These are phyloP conservation scores for Flaveria ramosissima DNA, from an alignment of 129 eudicot species.

Conservation along the genomic window DNA sequence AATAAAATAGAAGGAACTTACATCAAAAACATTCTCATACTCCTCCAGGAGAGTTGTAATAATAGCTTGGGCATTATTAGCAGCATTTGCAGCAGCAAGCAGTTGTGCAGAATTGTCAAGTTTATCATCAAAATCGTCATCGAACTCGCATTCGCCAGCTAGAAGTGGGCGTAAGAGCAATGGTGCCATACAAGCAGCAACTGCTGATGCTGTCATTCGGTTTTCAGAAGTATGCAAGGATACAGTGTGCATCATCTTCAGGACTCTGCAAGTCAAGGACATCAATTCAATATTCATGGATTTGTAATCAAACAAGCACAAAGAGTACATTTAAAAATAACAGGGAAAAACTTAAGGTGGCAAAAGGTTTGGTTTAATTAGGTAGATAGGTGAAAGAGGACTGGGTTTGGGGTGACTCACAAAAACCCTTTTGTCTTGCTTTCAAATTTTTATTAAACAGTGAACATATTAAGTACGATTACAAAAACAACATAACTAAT, in stretches of 20 bases:
- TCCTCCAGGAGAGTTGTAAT: slow-evolving; percentile 85
- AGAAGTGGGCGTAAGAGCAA: slow-evolving; percentile 93
- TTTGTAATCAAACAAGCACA: slow-evolving; percentile 54
- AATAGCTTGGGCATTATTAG: slow-evolving; percentile 91
- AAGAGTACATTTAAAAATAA: slow-evolving; percentile 89
- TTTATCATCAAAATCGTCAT: slow-evolving; percentile 76
- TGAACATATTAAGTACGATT: too few relatives aligned
- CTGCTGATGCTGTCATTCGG: slow-evolving; percentile 89
- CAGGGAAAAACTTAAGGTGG: slow-evolving; percentile 50
- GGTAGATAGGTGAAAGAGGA: too few relatives aligned
- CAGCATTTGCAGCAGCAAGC: slow-evolving; percentile 99
- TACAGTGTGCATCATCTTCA: slow-evolving; percentile 93
- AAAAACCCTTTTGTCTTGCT: too few relatives aligned
- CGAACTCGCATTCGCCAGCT: slow-evolving; percentile 95
- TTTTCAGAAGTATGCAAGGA: slow-evolving; percentile 76
- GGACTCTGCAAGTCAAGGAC: slow-evolving; percentile 51
- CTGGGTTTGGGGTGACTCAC: too few relatives aligned
- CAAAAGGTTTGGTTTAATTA: not conserved
- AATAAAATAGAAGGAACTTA: slow-evolving; percentile 43
- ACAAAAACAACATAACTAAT: too few relatives aligned
- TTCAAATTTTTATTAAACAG: too few relatives aligned
- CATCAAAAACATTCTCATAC: slow-evolving; percentile 78
- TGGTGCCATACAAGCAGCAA: slow-evolving; percentile 99
- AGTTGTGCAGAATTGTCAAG: slow-evolving; percentile 91
- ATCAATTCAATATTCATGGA: slow-evolving; percentile 35